A percentile compares a stretch with the other conserved stretches of the same genome.
These are phyloP conservation scores for Beauveria sp. DNA, from an alignment of 2,329 filamentous ascomycete genomes.

Conservation along the genomic window DNA sequence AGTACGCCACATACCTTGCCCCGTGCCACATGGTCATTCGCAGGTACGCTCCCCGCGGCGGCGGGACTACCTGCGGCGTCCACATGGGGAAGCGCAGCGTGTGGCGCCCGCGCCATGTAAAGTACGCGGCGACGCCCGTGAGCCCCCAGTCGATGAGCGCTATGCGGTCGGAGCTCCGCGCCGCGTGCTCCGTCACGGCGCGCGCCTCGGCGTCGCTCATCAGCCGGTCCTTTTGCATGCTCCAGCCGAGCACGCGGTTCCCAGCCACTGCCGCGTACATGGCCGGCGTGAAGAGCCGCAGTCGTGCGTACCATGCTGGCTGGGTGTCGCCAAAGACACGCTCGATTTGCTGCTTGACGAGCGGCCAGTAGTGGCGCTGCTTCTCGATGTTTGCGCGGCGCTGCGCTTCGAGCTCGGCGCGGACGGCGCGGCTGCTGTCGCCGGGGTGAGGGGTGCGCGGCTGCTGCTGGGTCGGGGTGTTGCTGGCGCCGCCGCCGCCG, in stretches of 20 bases:
- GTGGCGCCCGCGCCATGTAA: slow-evolving; percentile 22
- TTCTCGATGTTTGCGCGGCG: slow-evolving; percentile 22
- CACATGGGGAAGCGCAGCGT: slow-evolving; percentile 35
- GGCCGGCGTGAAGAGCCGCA: slow-evolving; percentile 22
- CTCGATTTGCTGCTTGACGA: slow-evolving; percentile 24
- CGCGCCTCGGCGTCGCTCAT: slow-evolving; percentile 30
- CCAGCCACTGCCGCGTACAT: slow-evolving; percentile 23
- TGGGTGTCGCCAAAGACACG: slow-evolving; percentile 22
- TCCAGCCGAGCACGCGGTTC: slow-evolving; percentile 21
- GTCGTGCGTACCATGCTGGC: slow-evolving; percentile 24
- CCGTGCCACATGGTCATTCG: slow-evolving; percentile 29
- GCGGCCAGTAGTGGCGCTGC: slow-evolving; percentile 23
- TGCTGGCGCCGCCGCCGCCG: background rate
- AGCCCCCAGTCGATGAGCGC: slow-evolving; percentile 23
- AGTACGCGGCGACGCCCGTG: slow-evolving; percentile 17
- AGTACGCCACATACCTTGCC: slow-evolving; percentile 28
- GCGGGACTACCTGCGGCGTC: slow-evolving; percentile 27
- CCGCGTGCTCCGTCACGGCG: slow-evolving; percentile 27
- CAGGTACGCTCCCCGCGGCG: slow-evolving; percentile 20
- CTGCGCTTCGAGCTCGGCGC: slow-evolving; percentile 26
- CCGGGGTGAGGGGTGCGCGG: background rate
- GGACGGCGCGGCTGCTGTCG: slow-evolving; percentile 18
- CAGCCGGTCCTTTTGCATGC: slow-evolving; percentile 22
- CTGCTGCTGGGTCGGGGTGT: background rate
- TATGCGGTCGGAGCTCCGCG: slow-evolving; percentile 25